phyloP scores from a whole-genome alignment of 257 asterid genomes.

The Solanum bukasovii region DNA sequence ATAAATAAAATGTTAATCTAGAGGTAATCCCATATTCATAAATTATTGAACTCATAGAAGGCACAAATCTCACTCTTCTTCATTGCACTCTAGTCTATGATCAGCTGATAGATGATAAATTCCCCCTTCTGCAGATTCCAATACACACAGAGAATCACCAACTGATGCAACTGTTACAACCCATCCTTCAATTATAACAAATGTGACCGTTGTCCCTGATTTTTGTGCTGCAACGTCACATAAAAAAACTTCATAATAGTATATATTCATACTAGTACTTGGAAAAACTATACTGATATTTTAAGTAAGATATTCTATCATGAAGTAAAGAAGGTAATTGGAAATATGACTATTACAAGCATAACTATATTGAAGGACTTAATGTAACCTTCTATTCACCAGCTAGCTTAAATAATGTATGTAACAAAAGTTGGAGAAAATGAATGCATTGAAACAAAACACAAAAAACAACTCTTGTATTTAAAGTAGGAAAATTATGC shows the following conservation, averaged over 20 bases:
- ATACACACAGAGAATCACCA: constrained; percentile 76
- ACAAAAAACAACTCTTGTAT: not conserved
- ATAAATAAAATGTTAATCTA: not conserved
- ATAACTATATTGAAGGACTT: not conserved
- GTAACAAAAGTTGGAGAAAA: not conserved
- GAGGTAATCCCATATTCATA: not conserved
- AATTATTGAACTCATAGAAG: not conserved
- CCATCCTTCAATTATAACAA: constrained; percentile 78
- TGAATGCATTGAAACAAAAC: not conserved
- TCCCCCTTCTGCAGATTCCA: constrained; percentile 60
- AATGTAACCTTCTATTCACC: not conserved
- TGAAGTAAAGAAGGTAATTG: not conserved
- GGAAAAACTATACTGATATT: not conserved
- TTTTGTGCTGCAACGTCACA: constrained; percentile 38
- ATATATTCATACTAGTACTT: not conserved
- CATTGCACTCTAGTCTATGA: constrained; percentile 71
- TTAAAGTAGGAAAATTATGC: not conserved
- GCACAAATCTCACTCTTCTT: constrained; percentile 54
- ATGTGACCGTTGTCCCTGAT: constrained; percentile 73
- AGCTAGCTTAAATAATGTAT: not conserved
- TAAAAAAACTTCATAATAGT: not conserved
- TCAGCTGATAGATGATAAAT: constrained; percentile 71
- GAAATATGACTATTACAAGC: not conserved
- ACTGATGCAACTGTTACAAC: constrained; percentile 67
- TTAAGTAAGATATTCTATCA: not conserved